Base-by-base conservation (phyloP, 129 eudicot species). In the Artemisia tridentata region DNA sequence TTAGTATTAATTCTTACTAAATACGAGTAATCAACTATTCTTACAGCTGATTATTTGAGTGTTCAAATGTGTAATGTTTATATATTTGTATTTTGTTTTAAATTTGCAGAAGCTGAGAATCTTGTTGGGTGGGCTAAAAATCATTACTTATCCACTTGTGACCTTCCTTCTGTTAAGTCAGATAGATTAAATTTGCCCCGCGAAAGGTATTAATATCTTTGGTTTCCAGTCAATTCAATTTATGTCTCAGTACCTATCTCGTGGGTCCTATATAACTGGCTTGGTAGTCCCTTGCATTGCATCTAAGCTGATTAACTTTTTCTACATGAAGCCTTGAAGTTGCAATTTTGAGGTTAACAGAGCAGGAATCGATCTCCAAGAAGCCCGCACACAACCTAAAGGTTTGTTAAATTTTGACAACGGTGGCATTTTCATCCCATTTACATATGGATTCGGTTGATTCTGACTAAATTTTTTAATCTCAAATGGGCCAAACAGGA, bases 51-150 rank as follows among this genome's bases (percentile, higher is more conserved):
- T 46, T 20, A 21, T 57, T 48, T 11, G 59, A 12, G 78, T 64
- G 43, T 19, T 80, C 14, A 25, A 75, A 23, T 7, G 18, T 51
- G 49, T 59, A 20, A 74, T 74, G 49, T 18, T 54, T 20, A 53
- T 53, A 15, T 14, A 16, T 18, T 68, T 55, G 27, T 48, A 45
- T 18, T 46, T 18, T 69, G 21, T 50, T 66, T 57, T n/a, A 48
- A 72, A 25, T 57, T 76, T 66, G 68, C 84, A 95, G 99, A 90
- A 82, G 96, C 99, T 51, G 97, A 95, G 80, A 88, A 82, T 70
- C 88, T 95, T 72, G 89, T 95, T 81, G 99, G 99, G 63, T 95
- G 99, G 99, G 97, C 99, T 45, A 95, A 77, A 80, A 95, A 79
- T 74, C 89, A 90, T 79, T 90, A 88, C 85, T 80, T 95, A 57